These are phyloP conservation scores for Picea sitchensis DNA, from an alignment of 75 land plant genomes.

Conservation along the genomic window DNA sequence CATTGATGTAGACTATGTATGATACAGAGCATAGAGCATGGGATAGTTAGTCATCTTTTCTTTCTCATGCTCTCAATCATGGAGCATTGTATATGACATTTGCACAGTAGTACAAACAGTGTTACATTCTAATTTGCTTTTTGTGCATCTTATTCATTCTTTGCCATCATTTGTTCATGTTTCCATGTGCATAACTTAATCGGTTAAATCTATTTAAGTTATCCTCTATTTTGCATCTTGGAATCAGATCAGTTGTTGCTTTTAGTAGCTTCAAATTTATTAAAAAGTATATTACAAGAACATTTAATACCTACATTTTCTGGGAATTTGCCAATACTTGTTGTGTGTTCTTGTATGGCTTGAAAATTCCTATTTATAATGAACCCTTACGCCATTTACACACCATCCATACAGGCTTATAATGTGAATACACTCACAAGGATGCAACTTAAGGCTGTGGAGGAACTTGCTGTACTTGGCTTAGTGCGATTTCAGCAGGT, in stretches of 20 bases:
- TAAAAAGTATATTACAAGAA: not conserved
- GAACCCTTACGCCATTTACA: not conserved
- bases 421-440: slow-evolving; percentile 59
- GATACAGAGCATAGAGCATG: too few species aligned
- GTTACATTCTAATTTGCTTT: too few species aligned
- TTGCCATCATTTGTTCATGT: too few species aligned
- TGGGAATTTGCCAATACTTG: not conserved
- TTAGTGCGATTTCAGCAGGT: slow-evolving; percentile 93
- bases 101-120: too few species aligned
- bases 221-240: too few species aligned
- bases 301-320: not conserved
- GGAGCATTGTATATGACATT: too few species aligned
- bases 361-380: not conserved
- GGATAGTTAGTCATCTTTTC: too few species aligned
- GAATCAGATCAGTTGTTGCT: not conserved
- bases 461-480: slow-evolving; percentile 83
- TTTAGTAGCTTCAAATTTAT: not conserved
- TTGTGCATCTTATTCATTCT: too few species aligned
- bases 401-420: slow-evolving; percentile 55
- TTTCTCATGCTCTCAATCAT: too few species aligned
- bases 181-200: too few species aligned
- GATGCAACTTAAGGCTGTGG: slow-evolving; percentile 49
- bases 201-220: too few species aligned
- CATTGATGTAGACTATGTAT: too few species aligned
- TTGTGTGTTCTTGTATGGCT: not conserved